A percentile compares a stretch with the other conserved stretches of the same genome.
phyloP scores from a whole-genome alignment of 2,329 filamentous ascomycete genomes.

The Curvularia eragrostidis region DNA sequence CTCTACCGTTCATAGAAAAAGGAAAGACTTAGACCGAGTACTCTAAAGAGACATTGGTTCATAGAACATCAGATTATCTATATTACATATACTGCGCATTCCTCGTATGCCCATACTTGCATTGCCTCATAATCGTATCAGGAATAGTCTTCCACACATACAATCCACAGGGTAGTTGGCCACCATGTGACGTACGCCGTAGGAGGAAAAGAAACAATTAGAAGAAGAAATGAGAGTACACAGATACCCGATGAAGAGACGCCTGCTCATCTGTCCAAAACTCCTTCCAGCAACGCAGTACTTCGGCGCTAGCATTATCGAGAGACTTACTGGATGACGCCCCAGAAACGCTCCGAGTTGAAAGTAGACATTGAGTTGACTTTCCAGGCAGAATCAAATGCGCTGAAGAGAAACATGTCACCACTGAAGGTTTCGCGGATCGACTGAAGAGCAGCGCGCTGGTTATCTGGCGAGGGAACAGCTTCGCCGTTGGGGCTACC shows the following conservation, averaged over 20 bases:
- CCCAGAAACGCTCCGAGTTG: constrained; percentile 79
- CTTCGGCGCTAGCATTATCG: too few species aligned
- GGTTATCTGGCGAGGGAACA: constrained; percentile 72
- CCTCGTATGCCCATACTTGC: constrained; percentile 7
- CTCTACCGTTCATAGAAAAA: not conserved
- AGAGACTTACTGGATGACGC: constrained; percentile 46
- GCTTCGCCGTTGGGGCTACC: constrained; percentile 71
- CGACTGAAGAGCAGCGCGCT: constrained; percentile 68
- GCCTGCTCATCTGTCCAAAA: not conserved
- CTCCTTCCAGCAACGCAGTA: constrained; percentile 1
- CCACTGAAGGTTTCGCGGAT: constrained; percentile 66
- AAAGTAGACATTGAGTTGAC: constrained; percentile 66
- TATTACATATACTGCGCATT: constrained; percentile 34
- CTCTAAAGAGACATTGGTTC: constrained; percentile 9
- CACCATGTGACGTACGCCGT: constrained; percentile 13
- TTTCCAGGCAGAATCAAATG: constrained; percentile 85
- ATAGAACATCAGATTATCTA: constrained; percentile 36
- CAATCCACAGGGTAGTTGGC: constrained; percentile 22
- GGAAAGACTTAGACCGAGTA: not conserved
- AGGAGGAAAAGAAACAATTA: constrained; percentile 20
- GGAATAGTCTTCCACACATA: constrained; percentile 30
- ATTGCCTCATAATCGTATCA: constrained; percentile 30
- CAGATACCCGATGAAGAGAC: constrained; percentile 15
- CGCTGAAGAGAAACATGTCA: constrained; percentile 75
- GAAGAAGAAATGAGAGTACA: constrained; percentile 22